phyloP scores from a whole-genome alignment of 352 stramenopile genomes.

The Thraustochytrium striatum region DNA sequence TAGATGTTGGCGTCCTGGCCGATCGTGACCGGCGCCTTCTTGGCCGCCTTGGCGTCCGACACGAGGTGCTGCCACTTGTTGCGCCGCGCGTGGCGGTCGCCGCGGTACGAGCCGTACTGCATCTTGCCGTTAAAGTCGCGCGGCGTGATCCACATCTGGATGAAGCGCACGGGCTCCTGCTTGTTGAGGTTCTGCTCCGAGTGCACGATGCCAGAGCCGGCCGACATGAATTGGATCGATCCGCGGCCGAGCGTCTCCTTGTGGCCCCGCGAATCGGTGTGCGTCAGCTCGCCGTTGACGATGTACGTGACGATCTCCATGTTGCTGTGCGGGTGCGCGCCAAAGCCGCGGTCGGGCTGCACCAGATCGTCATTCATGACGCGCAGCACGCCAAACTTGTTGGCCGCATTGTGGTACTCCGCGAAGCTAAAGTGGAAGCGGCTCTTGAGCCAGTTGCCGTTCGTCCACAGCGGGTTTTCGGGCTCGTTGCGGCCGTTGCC shows the following conservation, averaged over 20 bases:
- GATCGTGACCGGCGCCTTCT: conserved; percentile 46
- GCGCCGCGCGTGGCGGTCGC: not conserved
- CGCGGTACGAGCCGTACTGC: conserved; percentile 18
- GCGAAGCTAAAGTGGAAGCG: conserved; percentile 73
- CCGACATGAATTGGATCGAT: conserved; percentile 67
- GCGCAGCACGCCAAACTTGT: conserved; percentile 67
- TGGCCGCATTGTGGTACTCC: conserved; percentile 62
- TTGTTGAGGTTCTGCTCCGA: conserved; percentile 61
- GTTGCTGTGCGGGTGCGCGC: conserved; percentile 57
- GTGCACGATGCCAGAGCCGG: conserved; percentile 61
- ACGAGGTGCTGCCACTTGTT: conserved; percentile 50
- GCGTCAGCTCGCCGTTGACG: conserved; percentile 64
- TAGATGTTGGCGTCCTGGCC: conserved; percentile 47
- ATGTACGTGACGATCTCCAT: conserved; percentile 72
- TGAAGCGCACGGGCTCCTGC: conserved; percentile 63
- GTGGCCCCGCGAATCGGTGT: conserved; percentile 67
- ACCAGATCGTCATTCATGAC: conserved; percentile 79
- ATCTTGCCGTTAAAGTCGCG: conserved; percentile 17
- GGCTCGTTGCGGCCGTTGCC: conserved; percentile 23
- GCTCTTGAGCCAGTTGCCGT: conserved; percentile 64
- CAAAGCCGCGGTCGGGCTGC: conserved; percentile 66
- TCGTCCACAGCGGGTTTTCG: conserved; percentile 22
- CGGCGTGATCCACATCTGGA: conserved; percentile 60
- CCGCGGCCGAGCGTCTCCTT: conserved; percentile 62
- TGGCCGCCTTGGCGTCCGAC: not conserved